Evolutionary conservation across 1,284 basidiomycete species (phyloP).

Genomic region (Rhizoctonia solani): DNA sequence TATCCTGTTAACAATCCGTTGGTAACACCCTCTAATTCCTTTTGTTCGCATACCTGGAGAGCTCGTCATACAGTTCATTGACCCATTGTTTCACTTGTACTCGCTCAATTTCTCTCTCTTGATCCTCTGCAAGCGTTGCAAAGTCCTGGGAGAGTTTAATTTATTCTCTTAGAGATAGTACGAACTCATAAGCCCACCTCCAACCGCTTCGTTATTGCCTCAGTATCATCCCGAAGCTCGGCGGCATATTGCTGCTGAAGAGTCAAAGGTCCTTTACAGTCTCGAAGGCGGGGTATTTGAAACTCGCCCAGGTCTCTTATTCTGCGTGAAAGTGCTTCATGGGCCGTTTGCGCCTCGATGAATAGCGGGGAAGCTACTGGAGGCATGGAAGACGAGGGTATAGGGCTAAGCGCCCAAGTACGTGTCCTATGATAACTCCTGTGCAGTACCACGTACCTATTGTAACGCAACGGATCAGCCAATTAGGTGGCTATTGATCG

Average conservation of each 20-base stretch:
- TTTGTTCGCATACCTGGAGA: constrained; percentile 56
- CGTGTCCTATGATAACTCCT: constrained; percentile 15
- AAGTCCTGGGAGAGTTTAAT: constrained; percentile 53
- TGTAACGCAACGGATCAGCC: neutral
- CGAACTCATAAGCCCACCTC: constrained; percentile 58
- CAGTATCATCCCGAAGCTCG: constrained; percentile 76
- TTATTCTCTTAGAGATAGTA: neutral
- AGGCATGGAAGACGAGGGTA: neutral
- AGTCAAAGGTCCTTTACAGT: constrained; percentile 65
- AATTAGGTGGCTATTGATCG: neutral
- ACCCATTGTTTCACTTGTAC: constrained; percentile 57
- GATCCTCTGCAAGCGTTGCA: constrained; percentile 68
- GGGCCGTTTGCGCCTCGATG: constrained; percentile 8
- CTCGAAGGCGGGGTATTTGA: constrained; percentile 72
- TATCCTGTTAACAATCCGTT: constrained; percentile 56
- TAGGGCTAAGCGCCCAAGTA: neutral
- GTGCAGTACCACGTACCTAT: constrained; percentile 3
- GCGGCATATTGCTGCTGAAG: constrained; percentile 72
- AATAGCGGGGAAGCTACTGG: constrained; percentile 18
- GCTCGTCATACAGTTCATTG: constrained; percentile 52
- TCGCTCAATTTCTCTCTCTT: constrained; percentile 59
- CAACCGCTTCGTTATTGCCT: constrained; percentile 61
- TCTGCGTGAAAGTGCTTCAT: constrained; percentile 48
- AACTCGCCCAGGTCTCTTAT: constrained; percentile 66
- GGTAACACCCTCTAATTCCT: too few species aligned